A percentile compares a stretch with the other conserved stretches of the same genome.
Conservation (phyloP, 108 stramenopile genomes). For the Fragilaria crotonensis region DNA sequence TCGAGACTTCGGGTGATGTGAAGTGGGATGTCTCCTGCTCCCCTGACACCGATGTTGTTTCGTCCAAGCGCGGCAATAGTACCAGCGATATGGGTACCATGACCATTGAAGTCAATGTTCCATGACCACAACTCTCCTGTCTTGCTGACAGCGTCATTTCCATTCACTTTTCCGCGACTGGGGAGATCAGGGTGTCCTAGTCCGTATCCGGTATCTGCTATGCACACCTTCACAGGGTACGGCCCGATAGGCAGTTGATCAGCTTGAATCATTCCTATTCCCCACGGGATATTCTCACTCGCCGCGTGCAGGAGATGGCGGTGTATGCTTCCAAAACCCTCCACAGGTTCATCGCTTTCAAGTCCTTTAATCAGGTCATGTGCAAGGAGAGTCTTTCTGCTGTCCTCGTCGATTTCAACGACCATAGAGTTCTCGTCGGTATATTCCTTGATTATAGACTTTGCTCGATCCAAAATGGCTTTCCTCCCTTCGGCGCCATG, state of each 20-base stretch:
- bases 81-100: conserved; percentile 36
- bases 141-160: conserved; percentile 9
- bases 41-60: conserved; percentile 16
- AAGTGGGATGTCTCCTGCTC: conserved; percentile 8
- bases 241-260: conserved; percentile 13
- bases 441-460: not conserved
- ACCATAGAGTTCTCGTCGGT: not conserved
- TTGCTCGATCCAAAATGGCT: too few relatives aligned
- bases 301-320: not conserved
- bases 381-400: not conserved
- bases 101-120: conserved; percentile 19
- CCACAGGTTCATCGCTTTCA: not conserved
- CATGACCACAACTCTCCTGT: conserved; percentile 2
- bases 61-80: conserved; percentile 25
- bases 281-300: conserved; percentile 18
- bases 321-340: not conserved
- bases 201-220: conserved; percentile 46
- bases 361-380: not conserved
- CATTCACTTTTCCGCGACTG: conserved; percentile 2
- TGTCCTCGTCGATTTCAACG: not conserved
- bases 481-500: too few relatives aligned
- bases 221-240: conserved; percentile 24
- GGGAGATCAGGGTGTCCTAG: conserved; percentile 37
- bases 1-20: conserved; percentile 6
- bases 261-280: conserved; percentile 35